phyloP scores from a whole-genome alignment of 495 filamentous ascomycete species.

The Xylaria cubensis region DNA sequence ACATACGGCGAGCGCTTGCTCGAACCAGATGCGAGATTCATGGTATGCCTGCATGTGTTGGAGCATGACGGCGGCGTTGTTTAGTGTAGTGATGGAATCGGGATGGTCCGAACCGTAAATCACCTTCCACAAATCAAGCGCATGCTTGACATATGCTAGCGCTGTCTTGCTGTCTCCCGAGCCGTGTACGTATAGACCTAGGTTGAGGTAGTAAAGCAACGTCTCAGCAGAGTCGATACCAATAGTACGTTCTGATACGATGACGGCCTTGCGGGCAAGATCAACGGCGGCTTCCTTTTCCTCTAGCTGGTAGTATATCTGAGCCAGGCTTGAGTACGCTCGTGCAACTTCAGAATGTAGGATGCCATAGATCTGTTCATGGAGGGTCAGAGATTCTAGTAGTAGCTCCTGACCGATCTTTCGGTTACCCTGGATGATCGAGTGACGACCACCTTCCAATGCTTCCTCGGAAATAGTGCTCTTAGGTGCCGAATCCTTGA shows the following conservation, averaged over 20 bases:
- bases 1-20: constrained; percentile 85
- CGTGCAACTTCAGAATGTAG: constrained; percentile 96
- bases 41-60: constrained; percentile 90
- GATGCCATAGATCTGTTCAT: constrained; percentile 99
- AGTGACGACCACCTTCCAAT: constrained; percentile 92
- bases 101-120: constrained; percentile 94
- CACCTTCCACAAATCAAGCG: constrained; percentile 94
- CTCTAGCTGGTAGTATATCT: constrained; percentile 92
- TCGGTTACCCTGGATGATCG: constrained; percentile 91
- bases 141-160: constrained; percentile 85
- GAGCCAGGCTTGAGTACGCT: constrained; percentile 92
- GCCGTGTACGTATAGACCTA: constrained; percentile 93
- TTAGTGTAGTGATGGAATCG: constrained; percentile 97
- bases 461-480: constrained; percentile 94
- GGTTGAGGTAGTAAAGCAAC: constrained; percentile 91
- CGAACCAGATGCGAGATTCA: constrained; percentile 95
- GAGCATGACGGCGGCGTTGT: constrained; percentile 98
- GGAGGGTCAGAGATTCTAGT: constrained; percentile 90
- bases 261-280: constrained; percentile 93
- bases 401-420: constrained; percentile 96
- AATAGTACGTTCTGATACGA: constrained; percentile 92
- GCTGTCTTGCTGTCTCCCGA: constrained; percentile 85
- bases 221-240: constrained; percentile 95
- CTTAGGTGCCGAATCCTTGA: constrained; percentile 90
- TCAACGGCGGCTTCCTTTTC: constrained; percentile 96